Percentiles rank a stretch among this genome's conserved stretches.
These are phyloP conservation scores for Sporothrix euskadiensis DNA, from an alignment of 2,329 filamentous ascomycete species.

Conservation along the genomic window DNA sequence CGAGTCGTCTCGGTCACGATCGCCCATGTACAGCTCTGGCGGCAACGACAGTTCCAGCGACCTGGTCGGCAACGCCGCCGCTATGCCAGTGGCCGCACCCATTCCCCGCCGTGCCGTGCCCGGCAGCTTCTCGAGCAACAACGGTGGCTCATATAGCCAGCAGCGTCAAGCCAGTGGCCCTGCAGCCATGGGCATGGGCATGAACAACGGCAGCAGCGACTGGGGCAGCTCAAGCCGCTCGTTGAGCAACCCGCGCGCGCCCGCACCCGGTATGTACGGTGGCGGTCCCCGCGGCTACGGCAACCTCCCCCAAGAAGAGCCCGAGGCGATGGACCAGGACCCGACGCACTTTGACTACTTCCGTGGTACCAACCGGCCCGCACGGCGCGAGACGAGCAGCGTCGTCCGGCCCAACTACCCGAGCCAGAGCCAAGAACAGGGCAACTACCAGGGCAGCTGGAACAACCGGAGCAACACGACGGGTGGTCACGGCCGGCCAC, in stretches of 20 bases:
- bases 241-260: conserved; percentile 43
- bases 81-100: conserved; percentile 47
- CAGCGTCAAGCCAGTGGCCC: neutral
- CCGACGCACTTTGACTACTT: conserved; percentile 61
- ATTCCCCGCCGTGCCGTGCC: neutral
- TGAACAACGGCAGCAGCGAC: neutral
- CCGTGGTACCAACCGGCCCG: conserved; percentile 41
- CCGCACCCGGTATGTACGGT: conserved; percentile 56
- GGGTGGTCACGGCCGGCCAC: conserved; percentile 21
- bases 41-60: conserved; percentile 56
- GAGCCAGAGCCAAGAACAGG: neutral
- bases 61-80: conserved; percentile 55
- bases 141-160: neutral
- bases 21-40: conserved; percentile 48
- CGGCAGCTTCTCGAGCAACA: neutral
- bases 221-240: conserved; percentile 36
- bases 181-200: neutral
- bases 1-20: conserved; percentile 43
- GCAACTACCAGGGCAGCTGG: conserved; percentile 22
- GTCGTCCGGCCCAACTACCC: neutral
- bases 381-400: conserved; percentile 28
- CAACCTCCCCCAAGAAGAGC: conserved; percentile 57
- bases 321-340: conserved; percentile 42
- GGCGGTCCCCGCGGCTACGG: conserved; percentile 62
- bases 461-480: conserved; percentile 25